A percentile compares a stretch with the other conserved stretches of the same genome.
phyloP scores from a whole-genome alignment of 129 eudicot species.

The Gnaphalium uliginosum region DNA sequence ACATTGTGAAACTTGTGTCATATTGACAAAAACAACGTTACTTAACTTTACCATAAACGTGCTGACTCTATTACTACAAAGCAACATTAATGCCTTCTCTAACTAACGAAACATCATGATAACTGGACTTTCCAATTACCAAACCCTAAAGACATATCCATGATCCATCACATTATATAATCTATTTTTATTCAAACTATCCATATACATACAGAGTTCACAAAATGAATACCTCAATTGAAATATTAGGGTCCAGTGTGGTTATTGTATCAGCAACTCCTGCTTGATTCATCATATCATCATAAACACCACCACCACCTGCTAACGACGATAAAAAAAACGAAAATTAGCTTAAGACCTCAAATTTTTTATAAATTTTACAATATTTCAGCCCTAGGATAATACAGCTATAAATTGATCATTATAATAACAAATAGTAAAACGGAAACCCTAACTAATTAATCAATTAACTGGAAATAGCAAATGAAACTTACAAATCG shows the following conservation, averaged over 20 bases:
- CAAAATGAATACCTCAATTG: background rate
- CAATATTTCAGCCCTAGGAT: too few species aligned
- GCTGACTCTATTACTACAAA: background rate
- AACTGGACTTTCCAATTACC: background rate
- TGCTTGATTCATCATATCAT: slow-evolving; percentile 80
- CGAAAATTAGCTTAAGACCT: too few species aligned
- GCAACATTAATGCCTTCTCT: background rate
- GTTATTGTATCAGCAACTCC: slow-evolving; percentile 46
- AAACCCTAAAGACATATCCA: background rate
- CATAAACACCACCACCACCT: too few species aligned
- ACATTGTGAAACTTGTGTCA: background rate
- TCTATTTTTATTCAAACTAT: background rate
- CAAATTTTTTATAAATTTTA: too few species aligned
- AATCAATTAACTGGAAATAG: slow-evolving; percentile 7
- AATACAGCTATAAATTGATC: too few species aligned
- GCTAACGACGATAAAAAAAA: too few species aligned
- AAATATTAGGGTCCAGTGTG: slow-evolving; percentile 32
- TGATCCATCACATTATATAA: background rate
- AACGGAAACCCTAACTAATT: slow-evolving; percentile 34
- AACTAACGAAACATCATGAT: background rate
- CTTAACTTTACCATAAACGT: background rate
- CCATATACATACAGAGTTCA: background rate
- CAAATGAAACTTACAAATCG: slow-evolving; percentile 17
- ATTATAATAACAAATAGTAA: background rate
- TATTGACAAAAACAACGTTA: background rate